Conservation (phyloP, 225 moss, liverwort and hornwort species). For the Pseudoscleropodium purum region DNA sequence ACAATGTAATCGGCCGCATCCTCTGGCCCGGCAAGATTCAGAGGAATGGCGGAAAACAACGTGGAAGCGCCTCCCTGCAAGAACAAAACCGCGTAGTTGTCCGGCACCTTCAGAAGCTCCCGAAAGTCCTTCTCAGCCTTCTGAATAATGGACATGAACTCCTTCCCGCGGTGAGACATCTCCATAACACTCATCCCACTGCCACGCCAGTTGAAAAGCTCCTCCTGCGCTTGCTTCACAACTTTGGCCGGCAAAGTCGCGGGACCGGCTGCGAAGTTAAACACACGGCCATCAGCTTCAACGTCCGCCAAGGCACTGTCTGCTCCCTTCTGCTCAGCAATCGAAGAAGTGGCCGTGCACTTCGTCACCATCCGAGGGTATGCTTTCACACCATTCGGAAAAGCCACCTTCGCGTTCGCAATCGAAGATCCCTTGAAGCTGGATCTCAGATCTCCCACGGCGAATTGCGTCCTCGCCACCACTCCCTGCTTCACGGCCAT, state of each 20-base stretch:
- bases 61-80: conserved; percentile 91
- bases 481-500: conserved; percentile 30
- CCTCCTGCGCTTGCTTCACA: conserved; percentile 85
- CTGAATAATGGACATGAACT: conserved; percentile 76
- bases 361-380: conserved; percentile 25
- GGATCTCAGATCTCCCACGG: conserved; percentile 13
- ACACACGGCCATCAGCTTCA: conserved; percentile 58
- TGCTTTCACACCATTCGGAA: background rate
- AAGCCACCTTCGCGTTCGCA: background rate
- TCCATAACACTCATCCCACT: conserved; percentile 99
- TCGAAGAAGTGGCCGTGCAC: conserved; percentile 38
- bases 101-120: conserved; percentile 69
- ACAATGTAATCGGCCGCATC: conserved; percentile 77
- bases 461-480: background rate
- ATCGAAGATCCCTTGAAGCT: conserved; percentile 16
- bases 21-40: conserved; percentile 69
- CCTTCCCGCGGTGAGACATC: conserved; percentile 89
- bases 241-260: conserved; percentile 87
- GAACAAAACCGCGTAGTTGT: conserved; percentile 80
- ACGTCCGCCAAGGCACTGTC: conserved; percentile 22
- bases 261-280: conserved; percentile 95
- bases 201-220: conserved; percentile 77
- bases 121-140: conserved; percentile 91
- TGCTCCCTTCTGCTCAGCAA: conserved; percentile 41
- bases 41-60: conserved; percentile 73